Percentiles rank a stretch among this genome's conserved stretches.
Conservation (phyloP, 2,329 filamentous ascomycete species). For the Phaeosphaeria sp. region DNA sequence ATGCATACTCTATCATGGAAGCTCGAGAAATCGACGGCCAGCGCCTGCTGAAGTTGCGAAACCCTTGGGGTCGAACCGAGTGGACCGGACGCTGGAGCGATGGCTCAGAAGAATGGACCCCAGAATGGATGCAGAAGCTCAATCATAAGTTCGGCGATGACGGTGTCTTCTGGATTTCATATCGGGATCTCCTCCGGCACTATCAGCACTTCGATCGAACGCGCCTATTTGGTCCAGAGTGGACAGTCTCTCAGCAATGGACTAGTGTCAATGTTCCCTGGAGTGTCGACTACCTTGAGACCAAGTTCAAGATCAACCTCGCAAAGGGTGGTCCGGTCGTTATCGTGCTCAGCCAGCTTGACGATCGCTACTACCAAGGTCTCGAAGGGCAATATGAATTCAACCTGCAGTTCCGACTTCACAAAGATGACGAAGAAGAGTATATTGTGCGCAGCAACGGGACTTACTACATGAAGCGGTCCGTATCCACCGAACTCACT, state of each 20-base stretch:
- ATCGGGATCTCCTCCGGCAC: conserved; percentile 63
- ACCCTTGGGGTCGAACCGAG: conserved; percentile 82
- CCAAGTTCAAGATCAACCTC: conserved; percentile 64
- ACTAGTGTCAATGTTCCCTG: conserved; percentile 66
- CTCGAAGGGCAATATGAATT: conserved; percentile 65
- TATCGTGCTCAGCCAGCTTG: conserved; percentile 66
- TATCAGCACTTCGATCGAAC: conserved; percentile 68
- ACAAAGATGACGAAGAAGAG: conserved; percentile 66
- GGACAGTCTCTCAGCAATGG: conserved; percentile 68
- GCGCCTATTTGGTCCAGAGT: conserved; percentile 65
- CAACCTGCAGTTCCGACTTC: conserved; percentile 64
- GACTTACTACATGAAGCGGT: conserved; percentile 70
- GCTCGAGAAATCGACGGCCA: conserved; percentile 67
- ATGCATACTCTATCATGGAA: conserved; percentile 67
- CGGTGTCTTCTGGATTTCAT: conserved; percentile 70
- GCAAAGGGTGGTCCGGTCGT: conserved; percentile 61
- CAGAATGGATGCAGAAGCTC: conserved; percentile 76
- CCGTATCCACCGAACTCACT: conserved; percentile 77
- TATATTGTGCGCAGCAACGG: conserved; percentile 65
- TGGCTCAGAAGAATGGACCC: conserved; percentile 83
- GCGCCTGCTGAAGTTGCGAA: conserved; percentile 60
- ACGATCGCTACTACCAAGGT: conserved; percentile 66
- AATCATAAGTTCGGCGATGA: conserved; percentile 79
- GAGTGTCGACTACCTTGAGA: conserved; percentile 67
- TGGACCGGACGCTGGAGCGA: conserved; percentile 86